Conservation (phyloP, 768 basidiomycete species). For the Auriscalpium vulgare region DNA sequence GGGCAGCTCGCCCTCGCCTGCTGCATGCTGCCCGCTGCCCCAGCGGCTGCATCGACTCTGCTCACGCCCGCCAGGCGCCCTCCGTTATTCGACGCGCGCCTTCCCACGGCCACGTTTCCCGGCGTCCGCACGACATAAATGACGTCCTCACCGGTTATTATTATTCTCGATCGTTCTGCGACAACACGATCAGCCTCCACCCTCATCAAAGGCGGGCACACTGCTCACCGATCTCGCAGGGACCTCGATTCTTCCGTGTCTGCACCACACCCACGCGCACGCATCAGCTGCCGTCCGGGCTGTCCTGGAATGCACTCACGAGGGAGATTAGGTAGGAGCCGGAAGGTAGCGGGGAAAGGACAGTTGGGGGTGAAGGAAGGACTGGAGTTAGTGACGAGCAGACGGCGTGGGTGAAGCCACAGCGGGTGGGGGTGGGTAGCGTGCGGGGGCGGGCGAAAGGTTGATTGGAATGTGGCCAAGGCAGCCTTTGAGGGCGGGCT, state of each 20-base stretch:
- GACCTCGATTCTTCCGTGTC: background rate
- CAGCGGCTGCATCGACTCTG: no score
- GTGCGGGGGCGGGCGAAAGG: background rate
- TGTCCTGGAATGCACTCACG: background rate
- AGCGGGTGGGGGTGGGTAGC: constrained; percentile 5
- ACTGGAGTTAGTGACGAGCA: background rate
- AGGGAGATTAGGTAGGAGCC: background rate
- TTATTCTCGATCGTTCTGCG: background rate
- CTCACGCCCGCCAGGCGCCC: no score
- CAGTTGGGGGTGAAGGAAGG: background rate
- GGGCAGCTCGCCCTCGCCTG: background rate
- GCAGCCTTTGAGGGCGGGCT: constrained; percentile 19
- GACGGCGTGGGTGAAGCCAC: background rate
- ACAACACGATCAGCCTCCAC: background rate
- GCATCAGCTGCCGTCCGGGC: background rate
- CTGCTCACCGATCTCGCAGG: background rate
- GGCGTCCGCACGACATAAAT: constrained; percentile 22
- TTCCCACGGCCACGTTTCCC: constrained; percentile 38
- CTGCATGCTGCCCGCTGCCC: no score
- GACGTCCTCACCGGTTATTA: background rate
- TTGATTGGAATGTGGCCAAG: constrained; percentile 1
- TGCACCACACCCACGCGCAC: background rate
- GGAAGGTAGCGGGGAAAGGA: no score
- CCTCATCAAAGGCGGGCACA: background rate
- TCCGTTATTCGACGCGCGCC: no score